Conservation (phyloP, 768 basidiomycete genomes). For the Lactarius pseudohatsudake region DNA sequence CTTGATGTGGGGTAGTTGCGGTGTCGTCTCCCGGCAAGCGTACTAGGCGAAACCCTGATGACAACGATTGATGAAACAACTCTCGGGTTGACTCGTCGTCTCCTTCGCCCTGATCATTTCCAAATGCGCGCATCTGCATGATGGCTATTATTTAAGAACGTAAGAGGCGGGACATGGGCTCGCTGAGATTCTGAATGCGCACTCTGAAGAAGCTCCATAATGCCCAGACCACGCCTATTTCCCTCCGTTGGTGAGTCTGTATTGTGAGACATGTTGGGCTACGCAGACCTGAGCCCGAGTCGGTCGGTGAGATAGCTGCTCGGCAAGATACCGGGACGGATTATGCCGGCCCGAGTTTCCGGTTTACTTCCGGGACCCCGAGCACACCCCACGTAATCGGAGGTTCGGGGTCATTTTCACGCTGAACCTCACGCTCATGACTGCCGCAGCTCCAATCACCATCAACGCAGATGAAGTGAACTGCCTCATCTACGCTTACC, state of each 20-base stretch:
- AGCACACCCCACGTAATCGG: background rate
- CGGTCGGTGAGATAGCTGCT: too few species aligned
- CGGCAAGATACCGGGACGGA: background rate
- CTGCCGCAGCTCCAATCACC: conserved; percentile 44
- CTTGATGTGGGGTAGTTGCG: background rate
- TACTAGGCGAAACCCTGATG: conserved; percentile 12
- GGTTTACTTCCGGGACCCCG: background rate
- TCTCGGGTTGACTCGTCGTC: background rate
- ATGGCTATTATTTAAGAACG: conserved; percentile 13
- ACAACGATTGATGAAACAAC: conserved; percentile 13
- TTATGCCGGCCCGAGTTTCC: background rate
- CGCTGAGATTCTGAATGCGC: conserved; percentile 7
- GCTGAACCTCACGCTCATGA: conserved; percentile 25
- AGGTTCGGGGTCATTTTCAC: conserved; percentile 36
- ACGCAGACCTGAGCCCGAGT: too few species aligned
- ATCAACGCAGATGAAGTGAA: conserved; percentile 84
- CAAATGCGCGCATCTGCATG: conserved; percentile 6
- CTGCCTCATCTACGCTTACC: conserved; percentile 80
- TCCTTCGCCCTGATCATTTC: background rate
- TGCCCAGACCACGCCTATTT: background rate
- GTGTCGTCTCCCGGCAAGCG: conserved; percentile 4
- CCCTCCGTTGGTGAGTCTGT: conserved; percentile 2
- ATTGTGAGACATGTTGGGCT: conserved; percentile 6
- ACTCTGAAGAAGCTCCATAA: conserved; percentile 18
- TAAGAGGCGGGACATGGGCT: too few species aligned